Conservation (phyloP, 176 grass and related monocot genomes). For the Raddia distichophylla region DNA sequence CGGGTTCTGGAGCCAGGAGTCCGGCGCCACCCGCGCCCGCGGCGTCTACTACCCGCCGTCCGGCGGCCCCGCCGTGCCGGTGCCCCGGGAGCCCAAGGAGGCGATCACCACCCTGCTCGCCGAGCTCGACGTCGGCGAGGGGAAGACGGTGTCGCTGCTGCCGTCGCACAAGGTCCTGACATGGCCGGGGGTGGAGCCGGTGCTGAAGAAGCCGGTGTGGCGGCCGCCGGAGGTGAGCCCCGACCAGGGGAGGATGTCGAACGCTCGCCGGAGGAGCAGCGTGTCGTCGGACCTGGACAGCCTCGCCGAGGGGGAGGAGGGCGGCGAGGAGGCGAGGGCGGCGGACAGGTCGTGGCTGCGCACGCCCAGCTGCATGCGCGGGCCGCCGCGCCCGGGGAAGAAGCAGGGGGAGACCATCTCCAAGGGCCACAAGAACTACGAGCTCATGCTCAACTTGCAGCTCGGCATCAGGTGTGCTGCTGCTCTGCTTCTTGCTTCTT, state of each 20-base stretch:
- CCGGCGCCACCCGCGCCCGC: conserved; percentile 52
- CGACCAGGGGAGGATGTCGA: conserved; percentile 42
- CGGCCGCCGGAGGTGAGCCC: conserved; percentile 38
- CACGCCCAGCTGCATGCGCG: conserved; percentile 12
- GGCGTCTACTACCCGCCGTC: conserved; percentile 81
- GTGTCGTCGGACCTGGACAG: conserved; percentile 44
- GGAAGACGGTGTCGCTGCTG: conserved; percentile 74
- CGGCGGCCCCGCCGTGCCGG: conserved; percentile 45
- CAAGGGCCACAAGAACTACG: conserved; percentile 90
- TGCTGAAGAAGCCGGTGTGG: conserved; percentile 66
- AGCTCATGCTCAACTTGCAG: conserved; percentile 94
- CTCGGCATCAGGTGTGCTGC: conserved; percentile 69
- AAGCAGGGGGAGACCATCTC: conserved; percentile 88
- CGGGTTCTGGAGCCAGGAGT: conserved; percentile 62
- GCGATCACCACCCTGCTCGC: conserved; percentile 51
- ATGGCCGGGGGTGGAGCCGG: conserved; percentile 61
- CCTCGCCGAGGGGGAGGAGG: conserved; percentile 22
- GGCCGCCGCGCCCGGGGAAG: conserved; percentile 38
- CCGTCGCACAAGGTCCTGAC: conserved; percentile 80
- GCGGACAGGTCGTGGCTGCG: background rate
- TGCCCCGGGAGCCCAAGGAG: conserved; percentile 58
- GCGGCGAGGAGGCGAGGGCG: no score
- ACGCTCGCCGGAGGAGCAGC: conserved; percentile 46
- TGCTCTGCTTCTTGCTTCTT: background rate
- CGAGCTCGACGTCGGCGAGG: conserved; percentile 52